These are phyloP conservation scores for Trichomonascaceae sp. DNA, from an alignment of 1,139 yeast species.

Conservation along the genomic window DNA sequence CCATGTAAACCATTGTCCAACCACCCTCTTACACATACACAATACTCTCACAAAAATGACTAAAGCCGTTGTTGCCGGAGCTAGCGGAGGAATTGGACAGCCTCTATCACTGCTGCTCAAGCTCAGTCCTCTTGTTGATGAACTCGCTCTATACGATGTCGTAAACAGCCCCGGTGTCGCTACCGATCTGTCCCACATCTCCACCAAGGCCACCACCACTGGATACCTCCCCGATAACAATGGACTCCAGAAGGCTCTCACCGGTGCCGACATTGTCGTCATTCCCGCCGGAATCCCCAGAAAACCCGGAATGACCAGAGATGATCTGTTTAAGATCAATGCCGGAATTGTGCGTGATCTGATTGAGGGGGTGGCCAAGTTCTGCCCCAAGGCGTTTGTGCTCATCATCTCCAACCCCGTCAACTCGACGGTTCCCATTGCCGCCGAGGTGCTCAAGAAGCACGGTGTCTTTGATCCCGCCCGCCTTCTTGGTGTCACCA, in stretches of 20 bases:
- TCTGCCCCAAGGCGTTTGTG: conserved; percentile 78
- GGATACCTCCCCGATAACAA: conserved; percentile 81
- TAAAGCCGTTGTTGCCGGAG: conserved; percentile 81
- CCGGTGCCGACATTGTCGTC: conserved; percentile 74
- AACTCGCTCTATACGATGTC: conserved; percentile 79
- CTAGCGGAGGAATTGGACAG: conserved; percentile 98
- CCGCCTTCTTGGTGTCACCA: conserved; percentile 93
- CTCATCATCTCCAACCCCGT: conserved; percentile 93
- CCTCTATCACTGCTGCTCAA: conserved; percentile 86
- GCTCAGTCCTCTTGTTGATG: conserved; percentile 73
- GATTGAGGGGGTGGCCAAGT: conserved; percentile 78
- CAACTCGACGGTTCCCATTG: conserved; percentile 97
- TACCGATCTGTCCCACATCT: conserved; percentile 87
- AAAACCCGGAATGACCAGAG: conserved; percentile 97
- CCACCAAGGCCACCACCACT: conserved; percentile 68
- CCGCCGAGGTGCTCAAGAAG: conserved; percentile 82
- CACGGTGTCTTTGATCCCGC: conserved; percentile 83
- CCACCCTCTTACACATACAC: no score
- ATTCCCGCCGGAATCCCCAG: conserved; percentile 99
- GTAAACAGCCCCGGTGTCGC: conserved; percentile 96
- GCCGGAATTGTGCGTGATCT: conserved; percentile 91
- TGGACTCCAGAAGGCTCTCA: conserved; percentile 65
- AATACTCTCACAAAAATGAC: no score
- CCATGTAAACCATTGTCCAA: no score
- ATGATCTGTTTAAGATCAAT: conserved; percentile 92